A percentile compares a stretch with the other conserved stretches of the same genome.
phyloP scores from a whole-genome alignment of 2,329 filamentous ascomycete species.

The Botrytis paeoniae region DNA sequence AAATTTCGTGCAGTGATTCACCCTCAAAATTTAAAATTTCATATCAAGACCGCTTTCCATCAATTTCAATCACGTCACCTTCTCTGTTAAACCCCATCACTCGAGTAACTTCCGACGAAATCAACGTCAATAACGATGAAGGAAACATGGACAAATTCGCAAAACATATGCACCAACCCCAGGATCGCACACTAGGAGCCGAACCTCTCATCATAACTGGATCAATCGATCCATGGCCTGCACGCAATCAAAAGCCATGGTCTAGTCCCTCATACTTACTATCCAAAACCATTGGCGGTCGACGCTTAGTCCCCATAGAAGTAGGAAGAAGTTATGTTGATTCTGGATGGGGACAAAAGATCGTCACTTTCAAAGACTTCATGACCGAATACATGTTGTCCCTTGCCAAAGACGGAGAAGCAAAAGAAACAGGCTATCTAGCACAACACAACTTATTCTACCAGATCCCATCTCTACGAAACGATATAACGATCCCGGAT shows the following conservation, averaged over 20 bases:
- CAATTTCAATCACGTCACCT: conserved; percentile 41
- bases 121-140: conserved; percentile 34
- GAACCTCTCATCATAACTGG: conserved; percentile 68
- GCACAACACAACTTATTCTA: conserved; percentile 86
- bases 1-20: conserved; percentile 2
- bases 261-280: conserved; percentile 70
- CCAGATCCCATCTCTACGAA: conserved; percentile 73
- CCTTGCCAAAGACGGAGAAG: neutral
- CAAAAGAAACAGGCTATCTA: conserved; percentile 66
- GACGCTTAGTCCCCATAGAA: conserved; percentile 81
- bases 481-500: conserved; percentile 78
- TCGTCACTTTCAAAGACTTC: conserved; percentile 73
- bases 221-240: conserved; percentile 71
- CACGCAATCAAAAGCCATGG: conserved; percentile 68
- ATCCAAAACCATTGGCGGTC: conserved; percentile 68
- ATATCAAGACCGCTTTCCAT: conserved; percentile 25
- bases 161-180: conserved; percentile 51
- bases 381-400: conserved; percentile 44
- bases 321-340: conserved; percentile 86
- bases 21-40: neutral
- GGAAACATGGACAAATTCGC: conserved; percentile 61
- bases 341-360: conserved; percentile 75
- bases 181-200: conserved; percentile 42
- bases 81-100: conserved; percentile 44
- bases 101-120: conserved; percentile 25